Base-by-base conservation (phyloP, 345 rosid genomes). In the Ceriops tagal region DNA sequence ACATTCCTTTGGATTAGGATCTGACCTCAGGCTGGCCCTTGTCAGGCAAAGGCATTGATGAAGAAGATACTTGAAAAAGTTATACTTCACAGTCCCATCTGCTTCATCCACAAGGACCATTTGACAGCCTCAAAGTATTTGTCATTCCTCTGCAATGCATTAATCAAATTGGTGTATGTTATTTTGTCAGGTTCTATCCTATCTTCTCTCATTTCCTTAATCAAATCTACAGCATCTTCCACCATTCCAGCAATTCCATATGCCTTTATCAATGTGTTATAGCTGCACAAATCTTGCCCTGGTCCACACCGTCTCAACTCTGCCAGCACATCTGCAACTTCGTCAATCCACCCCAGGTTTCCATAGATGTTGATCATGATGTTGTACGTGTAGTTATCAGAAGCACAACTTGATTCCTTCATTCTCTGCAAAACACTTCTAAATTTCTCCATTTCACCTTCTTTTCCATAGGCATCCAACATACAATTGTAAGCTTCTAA, bases 81-180 rank as follows among this genome's bases (percentile, higher is more conserved):
- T 53, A 55, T 55, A 56, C 28, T 71, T 73, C 78, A 79, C 67
- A 90, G 64, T 69, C 88, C 91, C 85, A 88, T 75, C 81, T 93
- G 98, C 76, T 91, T 93, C 92, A 89, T 85, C 97, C 98, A 91
- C 87, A 93, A 85, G 57, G 97, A 93, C 97, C 97, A 93, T 77
- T 83, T 88, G 15, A 91, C 81, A 79, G 98, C 97, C 79, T 93
- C 97, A 71, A 93, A 84, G 73, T 84, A 86, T 68, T 89, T 74
- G 56, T 89, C 98, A 71, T 93, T 93, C 80, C 68, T 89, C 52
- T 70, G 87, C 74, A 91, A 74, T 52, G 96, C 96, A 57, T 80
- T 70, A 61, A 91, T 82, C 83, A 93, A 46, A 88, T 87, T 91
- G 76, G 74, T 73, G 79, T 84, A 89, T 28, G 96, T 93, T 71